These are phyloP conservation scores for Pichia sp. DNA, from an alignment of 1,139 yeast genomes.

Conservation along the genomic window DNA sequence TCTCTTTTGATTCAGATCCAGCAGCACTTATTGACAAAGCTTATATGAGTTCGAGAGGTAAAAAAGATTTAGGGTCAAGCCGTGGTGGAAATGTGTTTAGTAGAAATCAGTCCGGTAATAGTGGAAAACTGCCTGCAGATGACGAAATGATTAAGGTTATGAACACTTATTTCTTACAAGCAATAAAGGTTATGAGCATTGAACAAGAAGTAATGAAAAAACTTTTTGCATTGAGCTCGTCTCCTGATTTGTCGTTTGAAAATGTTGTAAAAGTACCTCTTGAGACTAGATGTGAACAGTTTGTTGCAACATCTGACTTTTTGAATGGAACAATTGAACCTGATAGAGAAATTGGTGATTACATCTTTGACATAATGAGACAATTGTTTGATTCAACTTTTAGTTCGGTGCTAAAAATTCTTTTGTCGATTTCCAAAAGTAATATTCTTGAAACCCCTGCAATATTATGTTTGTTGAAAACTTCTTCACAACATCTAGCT, in stretches of 20 bases:
- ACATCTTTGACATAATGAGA: constrained; percentile 48
- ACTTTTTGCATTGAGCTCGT: constrained; percentile 64
- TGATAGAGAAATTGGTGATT: constrained; percentile 53
- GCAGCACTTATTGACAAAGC: constrained; percentile 19
- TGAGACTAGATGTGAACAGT: constrained; percentile 32
- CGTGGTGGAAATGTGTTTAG: constrained; percentile 19
- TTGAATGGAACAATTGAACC: constrained; percentile 39
- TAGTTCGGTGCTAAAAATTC: constrained; percentile 38
- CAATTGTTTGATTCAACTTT: constrained; percentile 53
- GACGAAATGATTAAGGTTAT: constrained; percentile 7
- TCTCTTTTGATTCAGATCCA: constrained; percentile 24
- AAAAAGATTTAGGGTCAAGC: constrained; percentile 8
- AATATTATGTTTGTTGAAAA: constrained; percentile 40
- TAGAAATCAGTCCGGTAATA: background rate
- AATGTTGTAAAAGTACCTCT: constrained; percentile 46
- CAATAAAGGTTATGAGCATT: constrained; percentile 34
- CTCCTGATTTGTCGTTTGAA: constrained; percentile 42
- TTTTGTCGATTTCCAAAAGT: constrained; percentile 33
- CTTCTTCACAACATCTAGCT: constrained; percentile 35
- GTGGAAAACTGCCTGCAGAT: constrained; percentile 12
- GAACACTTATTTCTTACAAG: constrained; percentile 8
- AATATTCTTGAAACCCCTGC: constrained; percentile 42
- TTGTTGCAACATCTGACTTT: constrained; percentile 16
- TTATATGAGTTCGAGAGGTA: constrained; percentile 13
- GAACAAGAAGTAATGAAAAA: constrained; percentile 63